Percentiles rank a stretch among this genome's conserved stretches.
phyloP scores from a whole-genome alignment of 2,329 filamentous ascomycete genomes.

The Aspergillus texensis region DNA sequence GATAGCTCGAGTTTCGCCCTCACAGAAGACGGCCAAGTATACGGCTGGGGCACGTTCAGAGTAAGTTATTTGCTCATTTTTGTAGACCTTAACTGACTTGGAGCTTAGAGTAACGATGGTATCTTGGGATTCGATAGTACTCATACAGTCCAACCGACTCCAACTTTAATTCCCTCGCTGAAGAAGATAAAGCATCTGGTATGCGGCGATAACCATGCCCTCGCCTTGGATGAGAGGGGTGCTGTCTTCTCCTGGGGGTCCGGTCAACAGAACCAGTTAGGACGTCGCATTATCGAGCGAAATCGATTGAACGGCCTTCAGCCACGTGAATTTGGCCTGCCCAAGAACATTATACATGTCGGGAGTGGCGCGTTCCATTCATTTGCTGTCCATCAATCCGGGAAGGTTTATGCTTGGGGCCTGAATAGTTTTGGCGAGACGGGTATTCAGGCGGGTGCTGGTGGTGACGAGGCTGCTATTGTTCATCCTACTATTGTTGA shows the following conservation, averaged over 20 bases:
- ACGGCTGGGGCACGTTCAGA: slow-evolving; percentile 66
- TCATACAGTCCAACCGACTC: slow-evolving; percentile 48
- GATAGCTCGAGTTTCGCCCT: slow-evolving; percentile 64
- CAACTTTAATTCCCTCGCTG: slow-evolving; percentile 52
- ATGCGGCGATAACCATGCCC: slow-evolving; percentile 61
- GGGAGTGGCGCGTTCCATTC: slow-evolving; percentile 78
- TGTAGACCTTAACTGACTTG: slow-evolving; percentile 16
- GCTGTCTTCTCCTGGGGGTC: slow-evolving; percentile 67
- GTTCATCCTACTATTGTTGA: slow-evolving; percentile 70
- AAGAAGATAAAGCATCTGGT: slow-evolving; percentile 58
- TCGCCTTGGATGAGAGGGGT: slow-evolving; percentile 61
- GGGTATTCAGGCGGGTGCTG: slow-evolving; percentile 64
- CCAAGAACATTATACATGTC: slow-evolving; percentile 62
- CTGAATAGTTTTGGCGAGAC: slow-evolving; percentile 86
- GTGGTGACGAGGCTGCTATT: slow-evolving; percentile 71
- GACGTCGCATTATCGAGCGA: slow-evolving; percentile 64
- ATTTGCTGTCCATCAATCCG: slow-evolving; percentile 71
- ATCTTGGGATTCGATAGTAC: slow-evolving; percentile 60
- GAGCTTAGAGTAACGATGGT: slow-evolving; percentile 61
- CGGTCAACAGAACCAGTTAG: slow-evolving; percentile 70
- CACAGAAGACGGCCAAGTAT: slow-evolving; percentile 62
- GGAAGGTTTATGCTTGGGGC: slow-evolving; percentile 78
- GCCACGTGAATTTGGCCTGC: slow-evolving; percentile 61
- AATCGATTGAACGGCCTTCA: slow-evolving; percentile 57
- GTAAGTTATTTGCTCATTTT: slow-evolving; percentile 36